These are phyloP conservation scores for Protomyces gravidus DNA, from an alignment of 1,139 yeast genomes.

Conservation along the genomic window DNA sequence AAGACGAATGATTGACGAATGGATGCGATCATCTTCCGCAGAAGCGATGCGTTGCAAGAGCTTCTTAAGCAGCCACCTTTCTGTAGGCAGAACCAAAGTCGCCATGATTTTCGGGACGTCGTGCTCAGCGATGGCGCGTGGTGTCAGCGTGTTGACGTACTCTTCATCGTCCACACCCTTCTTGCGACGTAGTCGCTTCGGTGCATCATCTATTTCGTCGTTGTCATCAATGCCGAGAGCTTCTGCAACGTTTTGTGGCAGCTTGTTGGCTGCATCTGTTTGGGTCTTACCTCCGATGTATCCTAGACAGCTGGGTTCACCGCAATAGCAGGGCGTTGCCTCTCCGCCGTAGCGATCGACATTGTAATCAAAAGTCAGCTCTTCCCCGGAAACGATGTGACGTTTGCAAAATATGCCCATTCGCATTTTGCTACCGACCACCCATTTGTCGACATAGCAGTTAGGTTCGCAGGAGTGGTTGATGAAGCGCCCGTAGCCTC, in stretches of 20 bases:
- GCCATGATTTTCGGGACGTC: slow-evolving; percentile 73
- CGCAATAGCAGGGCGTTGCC: slow-evolving; percentile 93
- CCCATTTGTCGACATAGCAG: slow-evolving; percentile 95
- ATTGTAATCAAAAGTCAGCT: slow-evolving; percentile 89
- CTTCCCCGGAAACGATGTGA: slow-evolving; percentile 71
- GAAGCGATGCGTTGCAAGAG: slow-evolving; percentile 62
- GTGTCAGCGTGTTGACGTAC: slow-evolving; percentile 56
- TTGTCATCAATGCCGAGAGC: slow-evolving; percentile 76
- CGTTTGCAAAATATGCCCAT: slow-evolving; percentile 95
- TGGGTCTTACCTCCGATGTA: slow-evolving; percentile 95
- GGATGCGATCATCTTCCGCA: slow-evolving; percentile 54
- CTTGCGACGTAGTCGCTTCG: slow-evolving; percentile 42
- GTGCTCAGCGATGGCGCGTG: slow-evolving; percentile 50
- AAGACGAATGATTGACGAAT: slow-evolving; percentile 60
- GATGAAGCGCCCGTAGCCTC: slow-evolving; percentile 83
- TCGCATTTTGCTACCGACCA: slow-evolving; percentile 78
- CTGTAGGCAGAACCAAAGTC: slow-evolving; percentile 72
- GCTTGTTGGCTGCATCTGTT: slow-evolving; percentile 63
- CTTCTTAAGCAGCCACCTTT: slow-evolving; percentile 59
- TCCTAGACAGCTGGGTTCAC: slow-evolving; percentile 85
- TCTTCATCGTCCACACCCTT: slow-evolving; percentile 55
- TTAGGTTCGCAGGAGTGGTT: slow-evolving; percentile 95
- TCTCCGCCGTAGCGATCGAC: slow-evolving; percentile 95
- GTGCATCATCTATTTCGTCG: slow-evolving; percentile 42
- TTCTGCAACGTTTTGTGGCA: slow-evolving; percentile 79